Base-by-base conservation (phyloP, 768 basidiomycete species). In the Mycena vitilis region DNA sequence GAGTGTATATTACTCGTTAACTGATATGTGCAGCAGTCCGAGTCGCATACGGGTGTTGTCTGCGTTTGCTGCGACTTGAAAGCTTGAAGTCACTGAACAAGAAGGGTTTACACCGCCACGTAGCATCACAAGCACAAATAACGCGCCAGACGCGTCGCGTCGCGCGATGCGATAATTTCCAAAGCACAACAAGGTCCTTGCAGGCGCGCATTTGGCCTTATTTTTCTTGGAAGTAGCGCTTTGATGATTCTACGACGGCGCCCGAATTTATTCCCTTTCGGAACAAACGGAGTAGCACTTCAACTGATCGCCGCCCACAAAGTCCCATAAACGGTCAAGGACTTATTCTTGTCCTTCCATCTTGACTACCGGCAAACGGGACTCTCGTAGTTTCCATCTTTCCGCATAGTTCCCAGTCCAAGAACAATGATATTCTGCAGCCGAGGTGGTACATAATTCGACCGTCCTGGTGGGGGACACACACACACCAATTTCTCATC, bases 381-480 rank as follows among this genome's bases (percentile, higher is more conserved):
- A 34, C 30, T 56, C 47, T 66, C 61, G 65, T 66, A 47, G 44
- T 25, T 53, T 13, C 20, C 58, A 60, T 66, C 59, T 49, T 40
- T 9, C 42, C 63, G 34, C 58, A 49, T 5, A 40, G 64, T 66
- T 60, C 20, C 58, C 36, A 52, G 44, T 7, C 40, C 20, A 38
- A 55, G 53, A 60, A 66, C 65, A 66, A 66, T 66, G 51, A 8
- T 49, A 52, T 20, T 40, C 38, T 23, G 53, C 53, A 60, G 30
- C 48, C 59, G 59, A 61, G 16, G 23, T 2, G 25, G 4, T 65
- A 65, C 60, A 53, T 59, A 47, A 53, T 12, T n/a, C 36, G 15
- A 11, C 57, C 18, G 30, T 30, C 3, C 23, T 30, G 10, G 18
- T 1, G 7, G 30, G n/a, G 30, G 52, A 44, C 36, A 22, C 30